Evolutionary conservation across 202 grass and related monocot genomes (phyloP).

Genomic region (Digitaria exilis): DNA sequence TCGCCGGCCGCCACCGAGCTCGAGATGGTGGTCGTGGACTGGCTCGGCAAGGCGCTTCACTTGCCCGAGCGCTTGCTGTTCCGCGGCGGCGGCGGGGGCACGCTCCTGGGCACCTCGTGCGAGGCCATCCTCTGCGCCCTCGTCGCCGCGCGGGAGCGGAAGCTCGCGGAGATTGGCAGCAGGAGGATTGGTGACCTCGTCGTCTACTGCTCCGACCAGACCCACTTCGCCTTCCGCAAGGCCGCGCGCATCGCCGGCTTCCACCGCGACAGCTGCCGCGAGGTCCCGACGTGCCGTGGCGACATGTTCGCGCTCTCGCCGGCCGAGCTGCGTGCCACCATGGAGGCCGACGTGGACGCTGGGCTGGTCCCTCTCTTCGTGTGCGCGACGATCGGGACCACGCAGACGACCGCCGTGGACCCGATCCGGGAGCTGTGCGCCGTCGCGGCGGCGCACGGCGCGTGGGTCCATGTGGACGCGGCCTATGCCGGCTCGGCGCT

Average conservation of each 20-base stretch:
- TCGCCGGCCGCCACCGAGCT: constrained; percentile 47
- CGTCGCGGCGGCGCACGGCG: background rate
- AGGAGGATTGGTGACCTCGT: constrained; percentile 43
- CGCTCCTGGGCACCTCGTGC: constrained; percentile 47
- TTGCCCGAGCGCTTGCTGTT: constrained; percentile 34
- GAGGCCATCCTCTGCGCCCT: constrained; percentile 47
- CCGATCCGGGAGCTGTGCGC: constrained; percentile 26
- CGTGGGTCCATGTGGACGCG: constrained; percentile 61
- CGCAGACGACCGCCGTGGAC: constrained; percentile 40
- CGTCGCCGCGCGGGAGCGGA: constrained; percentile 40
- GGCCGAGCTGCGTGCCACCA: background rate
- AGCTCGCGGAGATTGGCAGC: constrained; percentile 19
- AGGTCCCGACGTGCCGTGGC: background rate
- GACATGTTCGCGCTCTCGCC: constrained; percentile 37
- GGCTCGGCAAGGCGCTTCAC: constrained; percentile 34
- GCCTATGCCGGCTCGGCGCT: constrained; percentile 51
- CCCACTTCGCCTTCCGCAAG: constrained; percentile 52
- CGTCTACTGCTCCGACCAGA: constrained; percentile 69
- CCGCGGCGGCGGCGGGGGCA: constrained; percentile 41
- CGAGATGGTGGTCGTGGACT: constrained; percentile 26
- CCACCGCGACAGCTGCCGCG: constrained; percentile 36
- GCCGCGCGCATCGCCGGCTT: constrained; percentile 51
- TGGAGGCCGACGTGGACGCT: constrained; percentile 35
- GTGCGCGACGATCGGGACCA: constrained; percentile 54
- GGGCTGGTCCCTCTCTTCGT: constrained; percentile 50